Conservation (phyloP, 2,329 filamentous ascomycete genomes). For the Alternaria arbusti region DNA sequence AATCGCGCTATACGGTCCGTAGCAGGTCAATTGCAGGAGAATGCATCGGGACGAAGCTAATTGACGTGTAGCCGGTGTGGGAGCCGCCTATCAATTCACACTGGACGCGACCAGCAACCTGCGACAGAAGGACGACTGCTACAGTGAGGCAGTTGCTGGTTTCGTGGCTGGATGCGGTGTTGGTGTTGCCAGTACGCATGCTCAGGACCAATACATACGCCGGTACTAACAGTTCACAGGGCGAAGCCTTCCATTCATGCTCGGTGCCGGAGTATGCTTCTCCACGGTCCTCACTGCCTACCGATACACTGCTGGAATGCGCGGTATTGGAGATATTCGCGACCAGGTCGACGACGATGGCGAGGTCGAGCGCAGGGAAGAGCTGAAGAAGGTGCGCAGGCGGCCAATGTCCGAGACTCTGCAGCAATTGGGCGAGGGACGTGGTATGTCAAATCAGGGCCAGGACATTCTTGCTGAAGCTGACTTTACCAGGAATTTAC, state of each 20-base stretch:
- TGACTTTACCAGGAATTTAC: slow-evolving; percentile 69
- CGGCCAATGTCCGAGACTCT: slow-evolving; percentile 80
- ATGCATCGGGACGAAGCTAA: slow-evolving; percentile 26
- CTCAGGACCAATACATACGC: neutral
- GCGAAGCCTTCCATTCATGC: slow-evolving; percentile 71
- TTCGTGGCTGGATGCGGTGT: slow-evolving; percentile 76
- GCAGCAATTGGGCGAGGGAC: slow-evolving; percentile 81
- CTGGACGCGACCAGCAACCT: slow-evolving; percentile 81
- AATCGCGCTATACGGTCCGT: slow-evolving; percentile 71
- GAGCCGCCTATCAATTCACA: slow-evolving; percentile 79
- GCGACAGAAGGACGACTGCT: slow-evolving; percentile 80
- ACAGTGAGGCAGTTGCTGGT: slow-evolving; percentile 76
- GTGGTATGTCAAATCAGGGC: slow-evolving; percentile 64
- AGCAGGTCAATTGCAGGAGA: neutral
- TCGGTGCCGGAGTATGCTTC: slow-evolving; percentile 70
- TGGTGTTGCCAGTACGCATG: slow-evolving; percentile 71
- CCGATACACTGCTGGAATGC: slow-evolving; percentile 69
- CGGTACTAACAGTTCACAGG: slow-evolving; percentile 49
- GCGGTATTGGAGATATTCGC: slow-evolving; percentile 55
- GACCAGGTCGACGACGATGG: slow-evolving; percentile 68
- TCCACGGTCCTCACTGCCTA: slow-evolving; percentile 67
- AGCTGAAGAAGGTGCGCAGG: slow-evolving; percentile 74
- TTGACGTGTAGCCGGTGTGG: slow-evolving; percentile 68
- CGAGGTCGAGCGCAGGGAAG: slow-evolving; percentile 79
- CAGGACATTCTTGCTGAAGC: neutral